These are phyloP conservation scores for Claviceps quebecensis DNA, from an alignment of 2,329 filamentous ascomycete species.

Conservation along the genomic window DNA sequence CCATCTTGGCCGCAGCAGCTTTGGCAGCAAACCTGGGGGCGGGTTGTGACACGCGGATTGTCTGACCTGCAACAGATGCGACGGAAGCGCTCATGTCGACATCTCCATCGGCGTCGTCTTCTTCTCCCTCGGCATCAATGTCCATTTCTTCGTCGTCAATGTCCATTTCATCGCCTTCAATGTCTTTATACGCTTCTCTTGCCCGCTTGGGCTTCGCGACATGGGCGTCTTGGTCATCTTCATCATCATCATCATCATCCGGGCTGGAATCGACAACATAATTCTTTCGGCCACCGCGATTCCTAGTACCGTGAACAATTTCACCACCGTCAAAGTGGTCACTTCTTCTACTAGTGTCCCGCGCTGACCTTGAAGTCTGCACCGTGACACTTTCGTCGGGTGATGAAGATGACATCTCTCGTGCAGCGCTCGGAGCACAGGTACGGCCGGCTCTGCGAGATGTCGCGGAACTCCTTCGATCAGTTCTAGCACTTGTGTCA, in stretches of 20 bases:
- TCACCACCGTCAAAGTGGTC: conserved; percentile 30
- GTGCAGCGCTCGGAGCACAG: conserved; percentile 26
- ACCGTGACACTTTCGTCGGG: conserved; percentile 36
- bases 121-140: conserved; percentile 23
- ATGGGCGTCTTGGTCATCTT: conserved; percentile 25
- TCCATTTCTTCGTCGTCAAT: conserved; percentile 26
- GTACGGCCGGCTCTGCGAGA: conserved; percentile 36
- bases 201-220: conserved; percentile 21
- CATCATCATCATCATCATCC: conserved; percentile 29
- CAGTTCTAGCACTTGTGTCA: conserved; percentile 23
- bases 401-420: conserved; percentile 33
- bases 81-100: conserved; percentile 29
- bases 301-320: conserved; percentile 36
- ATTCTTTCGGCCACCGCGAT: conserved; percentile 42
- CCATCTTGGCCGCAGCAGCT: conserved; percentile 18
- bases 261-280: conserved; percentile 44
- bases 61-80: conserved; percentile 17
- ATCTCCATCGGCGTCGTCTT: conserved; percentile 21
- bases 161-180: conserved; percentile 23
- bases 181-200: conserved; percentile 28
- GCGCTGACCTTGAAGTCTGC: conserved; percentile 37
- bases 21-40: conserved; percentile 22
- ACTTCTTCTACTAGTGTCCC: conserved; percentile 22
- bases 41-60: conserved; percentile 35
- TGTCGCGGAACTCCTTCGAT: conserved; percentile 30